Conservation (phyloP, 495 filamentous ascomycete species). For the Evernia prunastri region DNA sequence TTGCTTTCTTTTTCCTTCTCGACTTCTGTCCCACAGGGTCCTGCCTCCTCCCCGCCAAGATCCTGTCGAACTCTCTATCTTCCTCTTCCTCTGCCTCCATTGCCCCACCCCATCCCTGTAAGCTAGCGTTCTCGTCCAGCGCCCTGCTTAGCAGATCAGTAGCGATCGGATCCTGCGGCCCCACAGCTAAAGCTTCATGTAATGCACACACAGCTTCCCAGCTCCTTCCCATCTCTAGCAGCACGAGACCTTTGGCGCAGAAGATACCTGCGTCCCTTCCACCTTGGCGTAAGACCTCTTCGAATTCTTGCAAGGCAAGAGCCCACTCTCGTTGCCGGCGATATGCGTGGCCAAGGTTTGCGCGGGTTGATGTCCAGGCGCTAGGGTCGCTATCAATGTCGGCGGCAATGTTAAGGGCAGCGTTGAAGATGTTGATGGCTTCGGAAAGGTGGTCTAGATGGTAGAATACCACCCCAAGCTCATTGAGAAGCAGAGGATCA, state of each 20-base stretch:
- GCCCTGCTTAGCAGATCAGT: conserved; percentile 49
- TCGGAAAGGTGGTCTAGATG: conserved; percentile 75
- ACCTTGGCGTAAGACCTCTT: conserved; percentile 71
- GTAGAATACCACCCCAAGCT: conserved; percentile 89
- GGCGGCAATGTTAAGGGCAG: conserved; percentile 66
- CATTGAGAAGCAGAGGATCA: conserved; percentile 89
- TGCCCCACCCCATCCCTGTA: conserved; percentile 26
- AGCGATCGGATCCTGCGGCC: conserved; percentile 62
- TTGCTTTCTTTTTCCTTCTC: conserved; percentile 34
- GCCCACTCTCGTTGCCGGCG: conserved; percentile 63
- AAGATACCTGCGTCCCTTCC: conserved; percentile 66
- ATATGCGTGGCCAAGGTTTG: conserved; percentile 83
- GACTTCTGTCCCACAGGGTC: conserved; percentile 16
- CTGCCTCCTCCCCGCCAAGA: conserved; percentile 24
- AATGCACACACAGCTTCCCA: conserved; percentile 60
- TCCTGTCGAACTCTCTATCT: conserved; percentile 23
- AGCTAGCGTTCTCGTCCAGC: conserved; percentile 29
- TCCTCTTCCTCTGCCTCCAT: conserved; percentile 25
- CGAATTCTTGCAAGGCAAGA: conserved; percentile 69
- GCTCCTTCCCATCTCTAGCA: conserved; percentile 59
- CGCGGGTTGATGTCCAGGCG: conserved; percentile 81
- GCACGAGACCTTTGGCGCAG: conserved; percentile 65
- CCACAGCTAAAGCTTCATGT: conserved; percentile 67
- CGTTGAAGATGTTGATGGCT: conserved; percentile 64
- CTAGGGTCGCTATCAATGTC: conserved; percentile 73